A percentile compares a stretch with the other conserved stretches of the same genome.
These are phyloP conservation scores for Metschnikowia colocasiae DNA, from an alignment of 805 yeast species.

Conservation along the genomic window DNA sequence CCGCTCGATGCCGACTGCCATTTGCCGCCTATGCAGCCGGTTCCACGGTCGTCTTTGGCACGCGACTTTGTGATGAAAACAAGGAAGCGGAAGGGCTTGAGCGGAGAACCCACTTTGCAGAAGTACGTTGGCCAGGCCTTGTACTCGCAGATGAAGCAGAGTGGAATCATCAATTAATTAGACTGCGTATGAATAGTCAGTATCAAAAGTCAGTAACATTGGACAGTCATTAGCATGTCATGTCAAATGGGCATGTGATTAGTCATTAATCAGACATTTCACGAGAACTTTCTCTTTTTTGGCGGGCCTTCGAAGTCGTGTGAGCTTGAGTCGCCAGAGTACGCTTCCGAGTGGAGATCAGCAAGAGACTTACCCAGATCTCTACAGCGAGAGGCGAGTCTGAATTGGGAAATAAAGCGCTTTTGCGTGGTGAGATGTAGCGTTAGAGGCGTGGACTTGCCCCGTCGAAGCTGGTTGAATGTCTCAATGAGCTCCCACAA, in stretches of 20 bases:
- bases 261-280: not conserved
- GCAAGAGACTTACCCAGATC: slow-evolving; percentile 22
- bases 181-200: not conserved
- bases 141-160: slow-evolving; percentile 48
- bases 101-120: slow-evolving; percentile 56
- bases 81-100: slow-evolving; percentile 80
- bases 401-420: slow-evolving; percentile 28
- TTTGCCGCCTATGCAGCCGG: slow-evolving; percentile 73
- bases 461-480: slow-evolving; percentile 6
- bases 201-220: too few species aligned
- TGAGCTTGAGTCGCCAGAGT: not conserved
- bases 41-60: slow-evolving; percentile 64
- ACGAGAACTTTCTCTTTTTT: slow-evolving; percentile 1
- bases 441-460: slow-evolving; percentile 16
- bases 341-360: slow-evolving; percentile 1
- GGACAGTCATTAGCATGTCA: too few species aligned
- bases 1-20: slow-evolving; percentile 68
- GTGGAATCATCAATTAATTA: slow-evolving; percentile 33
- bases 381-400: slow-evolving; percentile 21
- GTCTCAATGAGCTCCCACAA: slow-evolving; percentile 24
- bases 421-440: slow-evolving; percentile 21
- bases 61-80: slow-evolving; percentile 89
- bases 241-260: too few species aligned
- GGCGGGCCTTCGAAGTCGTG: not conserved
- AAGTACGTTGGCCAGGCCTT: slow-evolving; percentile 65